A percentile compares a stretch with the other conserved stretches of the same genome.
phyloP scores from a whole-genome alignment of 2,329 filamentous ascomycete species.

The Verticillium klebahnii region DNA sequence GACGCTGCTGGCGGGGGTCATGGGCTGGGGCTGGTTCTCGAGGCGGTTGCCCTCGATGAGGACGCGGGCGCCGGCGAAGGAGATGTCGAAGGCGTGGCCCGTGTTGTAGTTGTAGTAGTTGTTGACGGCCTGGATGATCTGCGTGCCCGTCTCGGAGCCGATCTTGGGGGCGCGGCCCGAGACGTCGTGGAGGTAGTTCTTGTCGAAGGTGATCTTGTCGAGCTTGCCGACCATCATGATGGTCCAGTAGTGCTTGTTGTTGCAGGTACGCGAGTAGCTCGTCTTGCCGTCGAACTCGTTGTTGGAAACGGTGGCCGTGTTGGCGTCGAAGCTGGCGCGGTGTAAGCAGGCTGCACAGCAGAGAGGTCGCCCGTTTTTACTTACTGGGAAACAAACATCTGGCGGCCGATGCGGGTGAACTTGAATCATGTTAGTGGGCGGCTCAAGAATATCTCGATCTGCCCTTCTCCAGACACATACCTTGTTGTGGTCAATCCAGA shows the following conservation, averaged over 20 bases:
- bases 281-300: conserved; percentile 39
- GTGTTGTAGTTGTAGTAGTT: conserved; percentile 35
- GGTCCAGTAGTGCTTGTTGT: conserved; percentile 42
- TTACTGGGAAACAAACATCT: conserved; percentile 27
- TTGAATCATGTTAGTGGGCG: background rate
- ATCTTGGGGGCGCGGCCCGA: conserved; percentile 40
- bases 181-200: conserved; percentile 39
- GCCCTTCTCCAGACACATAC: conserved; percentile 1
- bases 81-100: conserved; percentile 40
- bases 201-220: conserved; percentile 35
- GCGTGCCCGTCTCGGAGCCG: conserved; percentile 16
- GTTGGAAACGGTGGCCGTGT: conserved; percentile 40
- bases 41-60: conserved; percentile 42
- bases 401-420: conserved; percentile 35
- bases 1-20: conserved; percentile 22
- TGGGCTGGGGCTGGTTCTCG: conserved; percentile 30
- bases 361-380: background rate
- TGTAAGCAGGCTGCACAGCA: background rate
- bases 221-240: conserved; percentile 33
- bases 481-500: conserved; percentile 34
- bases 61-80: conserved; percentile 18
- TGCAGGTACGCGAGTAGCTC: conserved; percentile 35
- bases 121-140: conserved; percentile 33
- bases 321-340: conserved; percentile 2
- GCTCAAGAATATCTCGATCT: background rate